These are phyloP conservation scores for Passiflora organensis DNA, from an alignment of 345 rosid genomes.

Conservation along the genomic window DNA sequence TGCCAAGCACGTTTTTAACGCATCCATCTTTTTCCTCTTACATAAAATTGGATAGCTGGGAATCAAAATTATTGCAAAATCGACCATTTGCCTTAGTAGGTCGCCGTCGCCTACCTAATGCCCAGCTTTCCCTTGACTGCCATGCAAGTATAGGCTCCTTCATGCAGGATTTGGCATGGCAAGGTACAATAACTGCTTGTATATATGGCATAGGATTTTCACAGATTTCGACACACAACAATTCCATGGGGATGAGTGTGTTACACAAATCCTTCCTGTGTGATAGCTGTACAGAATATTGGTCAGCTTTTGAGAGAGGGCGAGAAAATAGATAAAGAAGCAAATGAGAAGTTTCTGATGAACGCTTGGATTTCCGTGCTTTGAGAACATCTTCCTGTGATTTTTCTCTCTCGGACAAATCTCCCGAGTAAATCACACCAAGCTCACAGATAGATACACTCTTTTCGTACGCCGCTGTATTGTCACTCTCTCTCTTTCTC, in stretches of 20 bases:
- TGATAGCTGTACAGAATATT: too few species aligned
- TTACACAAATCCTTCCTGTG: too few species aligned
- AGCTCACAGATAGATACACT: constrained; percentile 11
- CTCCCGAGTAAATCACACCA: constrained; percentile 31
- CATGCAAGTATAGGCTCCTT: constrained; percentile 11
- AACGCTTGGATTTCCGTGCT: constrained; percentile 9
- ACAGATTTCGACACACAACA: constrained; percentile 16
- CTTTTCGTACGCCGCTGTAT: neutral
- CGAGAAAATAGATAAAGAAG: neutral
- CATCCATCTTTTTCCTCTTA: too few species aligned
- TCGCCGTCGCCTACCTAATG: neutral
- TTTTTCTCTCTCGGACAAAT: constrained; percentile 23
- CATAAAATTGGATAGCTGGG: too few species aligned
- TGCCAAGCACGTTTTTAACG: too few species aligned
- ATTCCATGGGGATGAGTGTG: too few species aligned
- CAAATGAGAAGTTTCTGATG: neutral
- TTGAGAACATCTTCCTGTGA: constrained; percentile 1
- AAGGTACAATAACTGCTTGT: constrained; percentile 11
- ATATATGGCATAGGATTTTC: constrained; percentile 27
- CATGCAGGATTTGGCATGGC: neutral
- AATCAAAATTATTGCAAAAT: constrained; percentile 3
- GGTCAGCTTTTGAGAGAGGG: neutral
- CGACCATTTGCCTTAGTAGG: constrained; percentile 4
- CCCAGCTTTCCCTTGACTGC: constrained; percentile 5
- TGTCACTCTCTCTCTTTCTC: constrained; percentile 4